Evolutionary conservation across 139 green algal genomes (phyloP).

Genomic region (Bryopsis sp.): DNA sequence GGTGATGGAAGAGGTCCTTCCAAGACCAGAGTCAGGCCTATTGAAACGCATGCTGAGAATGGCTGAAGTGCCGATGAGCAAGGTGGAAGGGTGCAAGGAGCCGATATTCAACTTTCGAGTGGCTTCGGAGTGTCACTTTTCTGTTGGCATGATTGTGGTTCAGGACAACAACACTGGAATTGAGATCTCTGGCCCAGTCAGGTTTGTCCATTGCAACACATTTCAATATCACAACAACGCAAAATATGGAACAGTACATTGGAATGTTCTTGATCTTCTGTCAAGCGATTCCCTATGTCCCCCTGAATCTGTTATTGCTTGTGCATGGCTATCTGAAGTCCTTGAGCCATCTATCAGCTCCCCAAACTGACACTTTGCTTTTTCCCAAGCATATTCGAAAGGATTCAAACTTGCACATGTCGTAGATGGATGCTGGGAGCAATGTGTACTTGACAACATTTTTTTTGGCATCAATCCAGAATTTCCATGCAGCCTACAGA

Average conservation of each 20-base stretch:
- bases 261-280: too few relatives aligned
- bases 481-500: background rate
- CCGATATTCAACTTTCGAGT: conserved; percentile 11
- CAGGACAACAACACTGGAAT: background rate
- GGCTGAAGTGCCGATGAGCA: conserved; percentile 12
- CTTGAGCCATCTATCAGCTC: too few relatives aligned
- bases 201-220: background rate
- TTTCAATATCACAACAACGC: too few relatives aligned
- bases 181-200: conserved; percentile 1
- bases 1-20: conserved; percentile 18
- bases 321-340: too few relatives aligned
- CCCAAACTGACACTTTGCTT: too few relatives aligned
- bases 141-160: conserved; percentile 3
- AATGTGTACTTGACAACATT: background rate
- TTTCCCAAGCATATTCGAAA: too few relatives aligned
- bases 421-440: background rate
- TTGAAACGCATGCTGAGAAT: conserved; percentile 21
- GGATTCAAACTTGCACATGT: background rate
- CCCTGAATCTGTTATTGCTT: too few relatives aligned
- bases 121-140: conserved; percentile 15
- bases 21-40: conserved; percentile 11
- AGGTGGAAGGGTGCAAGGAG: conserved; percentile 12
- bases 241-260: too few relatives aligned
- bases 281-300: too few relatives aligned
- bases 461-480: too few relatives aligned